Percentiles rank a stretch among this genome's conserved stretches.
These are phyloP conservation scores for Gossypium turneri DNA, from an alignment of 345 rosid species.

Conservation along the genomic window DNA sequence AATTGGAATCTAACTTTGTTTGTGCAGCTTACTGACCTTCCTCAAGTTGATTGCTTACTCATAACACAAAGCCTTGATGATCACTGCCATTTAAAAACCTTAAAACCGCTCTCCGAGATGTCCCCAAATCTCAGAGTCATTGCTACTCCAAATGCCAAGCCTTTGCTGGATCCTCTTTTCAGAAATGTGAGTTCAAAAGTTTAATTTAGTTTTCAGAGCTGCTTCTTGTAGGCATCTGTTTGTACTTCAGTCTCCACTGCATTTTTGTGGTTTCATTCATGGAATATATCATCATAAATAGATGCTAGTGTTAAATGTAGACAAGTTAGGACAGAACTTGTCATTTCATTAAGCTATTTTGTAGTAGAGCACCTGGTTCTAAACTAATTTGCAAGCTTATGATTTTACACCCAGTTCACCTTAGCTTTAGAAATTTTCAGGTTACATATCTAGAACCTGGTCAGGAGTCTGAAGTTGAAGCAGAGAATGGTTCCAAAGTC, in stretches of 20 bases:
- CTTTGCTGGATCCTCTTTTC: slow-evolving; percentile 78
- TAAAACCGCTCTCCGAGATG: slow-evolving; percentile 62
- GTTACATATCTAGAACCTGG: slow-evolving; percentile 80
- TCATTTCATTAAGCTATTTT: not conserved
- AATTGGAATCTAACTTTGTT: slow-evolving; percentile 13
- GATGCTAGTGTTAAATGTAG: not conserved
- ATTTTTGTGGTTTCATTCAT: not conserved
- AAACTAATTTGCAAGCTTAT: not conserved
- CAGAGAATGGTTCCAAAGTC: slow-evolving; percentile 45
- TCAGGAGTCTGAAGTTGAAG: slow-evolving; percentile 48
- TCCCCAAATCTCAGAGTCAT: slow-evolving; percentile 58
- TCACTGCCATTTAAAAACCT: slow-evolving; percentile 84
- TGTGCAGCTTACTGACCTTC: slow-evolving; percentile 86
- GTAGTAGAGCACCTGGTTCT: not conserved
- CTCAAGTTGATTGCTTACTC: slow-evolving; percentile 61
- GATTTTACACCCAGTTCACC: not conserved
- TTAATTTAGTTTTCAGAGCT: not conserved
- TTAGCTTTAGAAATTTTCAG: slow-evolving; percentile 42
- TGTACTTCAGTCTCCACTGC: not conserved
- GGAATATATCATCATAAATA: not conserved
- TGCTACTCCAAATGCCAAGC: slow-evolving; percentile 88
- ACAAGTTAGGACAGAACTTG: not conserved
- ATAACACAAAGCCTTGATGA: slow-evolving; percentile 96
- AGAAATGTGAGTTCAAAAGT: slow-evolving; percentile 44
- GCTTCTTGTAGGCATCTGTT: not conserved